Base-by-base conservation (phyloP, 441 rosid genomes). In the Gossypium schwendimanii region DNA sequence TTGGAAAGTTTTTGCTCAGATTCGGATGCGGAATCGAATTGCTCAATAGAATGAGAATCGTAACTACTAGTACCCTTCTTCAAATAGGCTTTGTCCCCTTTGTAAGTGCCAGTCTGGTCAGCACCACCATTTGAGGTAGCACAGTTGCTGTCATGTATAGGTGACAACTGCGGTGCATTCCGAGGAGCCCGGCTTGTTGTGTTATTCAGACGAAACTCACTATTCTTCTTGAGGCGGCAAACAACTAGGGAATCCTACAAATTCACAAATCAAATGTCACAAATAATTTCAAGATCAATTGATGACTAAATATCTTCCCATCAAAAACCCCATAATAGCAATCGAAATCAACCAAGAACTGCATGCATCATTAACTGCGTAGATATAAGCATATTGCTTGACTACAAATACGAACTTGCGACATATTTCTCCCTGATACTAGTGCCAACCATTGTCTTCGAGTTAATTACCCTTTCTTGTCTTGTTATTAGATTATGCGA, bases 151-250 rank as follows among this genome's bases (percentile, higher is more conserved):
- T 70, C 74, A 59, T 59, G 57, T 24, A 71, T 24, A 12, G n/a
- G 7, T 50, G 72, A 53, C 12, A 58, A n/a, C 44, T 44, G 81
- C 10, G 63, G 75, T 73, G 53, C 75, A 73, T 41, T 67, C 11
- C 9, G 54, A 72, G 80, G 67, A 75, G 28, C 75, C 24, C 57
- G 72, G 63, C 59, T 76, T 24, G 76, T 39, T 69, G 31, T 59
- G 6, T 77, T 76, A 57, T 36, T 84, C 12, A 12, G 62, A 23
- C 80, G 83, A 78, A 86, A 85, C 7, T 88, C 93, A 0, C 5
- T 53, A 41, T 88, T 93, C 84, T 64, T 88, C 79, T 82, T 83
- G 10, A 93, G 84, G 41, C 94, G 96, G 84, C 94, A 93, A 70
- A 89, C 82, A 65, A 89, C 98, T 63, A 87, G 75, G 73, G 91